Conservation (phyloP, 2,329 filamentous ascomycete genomes). For the Coniochaeta sp. region DNA sequence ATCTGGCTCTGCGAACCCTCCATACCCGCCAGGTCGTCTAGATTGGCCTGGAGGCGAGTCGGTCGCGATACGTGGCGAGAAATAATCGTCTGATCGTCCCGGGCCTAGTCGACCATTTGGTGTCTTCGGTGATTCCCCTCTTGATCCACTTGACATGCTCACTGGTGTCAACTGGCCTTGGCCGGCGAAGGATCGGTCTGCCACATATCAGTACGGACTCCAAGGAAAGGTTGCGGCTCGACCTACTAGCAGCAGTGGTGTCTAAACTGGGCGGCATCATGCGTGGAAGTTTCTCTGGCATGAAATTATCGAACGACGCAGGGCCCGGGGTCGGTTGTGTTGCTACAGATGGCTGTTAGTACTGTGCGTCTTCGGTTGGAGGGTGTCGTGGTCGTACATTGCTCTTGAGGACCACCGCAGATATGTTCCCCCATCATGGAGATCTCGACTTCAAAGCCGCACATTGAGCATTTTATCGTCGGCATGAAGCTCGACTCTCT, state of each 20-base stretch:
- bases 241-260: constrained; percentile 45
- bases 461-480: constrained; percentile 82
- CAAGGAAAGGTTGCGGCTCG: not conserved
- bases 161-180: constrained; percentile 56
- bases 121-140: constrained; percentile 56
- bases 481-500: constrained; percentile 67
- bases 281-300: constrained; percentile 29
- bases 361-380: not conserved
- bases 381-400: constrained; percentile 27
- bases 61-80: constrained; percentile 35
- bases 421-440: constrained; percentile 80
- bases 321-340: constrained; percentile 28
- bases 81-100: constrained; percentile 37
- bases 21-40: constrained; percentile 40
- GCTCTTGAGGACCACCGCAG: constrained; percentile 45
- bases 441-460: constrained; percentile 71
- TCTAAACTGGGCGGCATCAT: constrained; percentile 39
- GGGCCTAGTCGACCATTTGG: constrained; percentile 36
- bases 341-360: constrained; percentile 8
- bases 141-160: constrained; percentile 53
- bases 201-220: constrained; percentile 21
- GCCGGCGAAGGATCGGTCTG: constrained; percentile 47
- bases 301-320: constrained; percentile 27
- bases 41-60: constrained; percentile 31
- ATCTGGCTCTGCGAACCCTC: constrained; percentile 34